A percentile compares a stretch with the other conserved stretches of the same genome.
These are phyloP conservation scores for Scedosporium aurantiacum DNA, from an alignment of 2,329 filamentous ascomycete genomes.

Conservation along the genomic window DNA sequence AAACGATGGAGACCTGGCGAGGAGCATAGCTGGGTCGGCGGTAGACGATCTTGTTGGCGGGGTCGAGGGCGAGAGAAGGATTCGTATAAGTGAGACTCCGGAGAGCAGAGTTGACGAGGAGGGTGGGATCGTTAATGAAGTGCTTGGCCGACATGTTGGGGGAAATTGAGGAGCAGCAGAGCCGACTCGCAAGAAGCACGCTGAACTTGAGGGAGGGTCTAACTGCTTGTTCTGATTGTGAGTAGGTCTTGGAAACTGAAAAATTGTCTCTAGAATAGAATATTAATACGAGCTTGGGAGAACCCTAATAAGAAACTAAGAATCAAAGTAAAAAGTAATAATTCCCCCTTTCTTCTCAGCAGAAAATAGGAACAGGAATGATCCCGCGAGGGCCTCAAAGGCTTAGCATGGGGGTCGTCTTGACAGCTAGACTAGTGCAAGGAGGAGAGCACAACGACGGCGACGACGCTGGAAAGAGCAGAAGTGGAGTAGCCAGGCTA, in stretches of 20 bases:
- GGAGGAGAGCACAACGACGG: not conserved
- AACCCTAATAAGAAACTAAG: not conserved
- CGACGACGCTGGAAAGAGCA: not conserved
- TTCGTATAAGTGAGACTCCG: slow-evolving; percentile 72
- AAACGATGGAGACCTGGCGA: slow-evolving; percentile 70
- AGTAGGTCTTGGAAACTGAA: not conserved
- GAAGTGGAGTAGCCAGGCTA: not conserved
- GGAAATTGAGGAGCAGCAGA: not conserved
- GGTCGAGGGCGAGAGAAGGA: slow-evolving; percentile 69
- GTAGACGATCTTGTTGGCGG: slow-evolving; percentile 75
- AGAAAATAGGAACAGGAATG: not conserved
- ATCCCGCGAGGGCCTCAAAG: not conserved
- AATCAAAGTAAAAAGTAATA: not conserved
- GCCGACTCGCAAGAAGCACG: not conserved
- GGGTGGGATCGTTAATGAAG: slow-evolving; percentile 75
- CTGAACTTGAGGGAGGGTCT: not conserved
- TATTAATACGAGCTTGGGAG: not conserved
- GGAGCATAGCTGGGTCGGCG: slow-evolving; percentile 43
- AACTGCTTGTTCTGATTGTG: not conserved
- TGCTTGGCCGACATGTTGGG: slow-evolving; percentile 55
- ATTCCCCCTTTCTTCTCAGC: not conserved
- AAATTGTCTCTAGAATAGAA: not conserved
- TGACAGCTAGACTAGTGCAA: not conserved
- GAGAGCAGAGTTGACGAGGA: slow-evolving; percentile 68
- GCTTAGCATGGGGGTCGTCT: not conserved